These are phyloP conservation scores for Scheffersomyces ergatensis DNA, from an alignment of 805 yeast species.

Conservation along the genomic window DNA sequence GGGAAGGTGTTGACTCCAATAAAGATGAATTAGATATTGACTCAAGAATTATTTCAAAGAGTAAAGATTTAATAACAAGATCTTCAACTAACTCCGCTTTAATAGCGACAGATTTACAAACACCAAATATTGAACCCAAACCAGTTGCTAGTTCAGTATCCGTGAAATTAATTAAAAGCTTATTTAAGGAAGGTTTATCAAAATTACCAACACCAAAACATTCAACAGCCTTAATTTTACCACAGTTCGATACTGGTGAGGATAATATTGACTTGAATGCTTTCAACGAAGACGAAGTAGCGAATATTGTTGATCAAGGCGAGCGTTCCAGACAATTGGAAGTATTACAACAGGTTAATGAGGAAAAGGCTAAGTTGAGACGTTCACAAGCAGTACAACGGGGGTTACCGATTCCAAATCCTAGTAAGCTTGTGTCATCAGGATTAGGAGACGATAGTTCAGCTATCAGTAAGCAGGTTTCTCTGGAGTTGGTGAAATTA, in stretches of 20 bases:
- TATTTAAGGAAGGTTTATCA: constrained; percentile 9
- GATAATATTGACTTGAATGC: constrained; percentile 14
- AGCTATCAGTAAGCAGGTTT: constrained; percentile 1
- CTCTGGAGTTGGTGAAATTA: constrained; percentile 29
- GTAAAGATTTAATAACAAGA: constrained; percentile 2
- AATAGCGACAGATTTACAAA: not conserved
- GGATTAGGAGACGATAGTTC: not conserved
- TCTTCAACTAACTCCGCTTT: not conserved
- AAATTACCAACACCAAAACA: constrained; percentile 39
- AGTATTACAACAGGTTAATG: constrained; percentile 20
- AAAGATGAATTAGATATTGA: constrained; percentile 21
- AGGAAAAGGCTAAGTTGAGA: constrained; percentile 28
- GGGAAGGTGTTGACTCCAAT: constrained; percentile 1
- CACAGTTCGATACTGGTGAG: constrained; percentile 22
- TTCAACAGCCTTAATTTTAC: constrained; percentile 32
- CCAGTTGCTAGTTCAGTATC: not conserved
- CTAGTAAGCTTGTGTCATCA: constrained; percentile 5
- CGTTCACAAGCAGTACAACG: constrained; percentile 48
- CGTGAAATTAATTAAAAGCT: not conserved
- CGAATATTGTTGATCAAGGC: constrained; percentile 16
- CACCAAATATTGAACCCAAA: not conserved
- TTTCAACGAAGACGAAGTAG: constrained; percentile 31
- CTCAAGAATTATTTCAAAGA: constrained; percentile 20
- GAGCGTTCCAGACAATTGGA: constrained; percentile 21
- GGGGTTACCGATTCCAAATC: constrained; percentile 43